Percentiles rank a stretch among this genome's conserved stretches.
Conservation (phyloP, 176 grass and related monocot genomes). For the Ananas comosus region DNA sequence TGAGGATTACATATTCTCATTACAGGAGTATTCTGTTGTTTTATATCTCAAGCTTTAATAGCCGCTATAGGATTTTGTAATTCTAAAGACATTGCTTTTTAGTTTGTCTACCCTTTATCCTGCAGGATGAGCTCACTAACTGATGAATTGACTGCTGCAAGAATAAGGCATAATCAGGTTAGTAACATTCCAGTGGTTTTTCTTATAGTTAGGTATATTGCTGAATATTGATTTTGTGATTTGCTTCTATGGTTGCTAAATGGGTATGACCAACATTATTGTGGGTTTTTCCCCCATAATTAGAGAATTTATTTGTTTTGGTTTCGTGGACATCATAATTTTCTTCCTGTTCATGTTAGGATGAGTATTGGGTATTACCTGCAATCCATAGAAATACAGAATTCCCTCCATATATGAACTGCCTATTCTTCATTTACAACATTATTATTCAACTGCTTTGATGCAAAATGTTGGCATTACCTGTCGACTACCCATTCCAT, state of each 20-base stretch:
- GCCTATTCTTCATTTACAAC: too few species aligned
- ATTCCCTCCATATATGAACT: too few species aligned
- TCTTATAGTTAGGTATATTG: background rate
- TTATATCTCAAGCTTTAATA: background rate
- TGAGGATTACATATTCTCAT: too few species aligned
- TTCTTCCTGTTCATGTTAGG: background rate
- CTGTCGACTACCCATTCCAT: background rate
- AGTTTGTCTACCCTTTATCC: background rate
- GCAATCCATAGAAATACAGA: too few species aligned
- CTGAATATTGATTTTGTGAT: background rate
- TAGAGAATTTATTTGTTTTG: background rate
- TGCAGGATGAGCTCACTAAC: conserved; percentile 81
- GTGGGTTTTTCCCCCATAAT: background rate
- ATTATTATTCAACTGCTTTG: too few species aligned
- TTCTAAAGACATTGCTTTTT: background rate
- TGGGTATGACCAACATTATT: background rate
- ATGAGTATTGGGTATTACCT: too few species aligned
- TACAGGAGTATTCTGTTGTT: too few species aligned
- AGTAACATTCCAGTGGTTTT: background rate
- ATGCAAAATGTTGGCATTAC: too few species aligned
- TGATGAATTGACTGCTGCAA: conserved; percentile 81
- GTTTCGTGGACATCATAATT: background rate
- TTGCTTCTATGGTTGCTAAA: too few species aligned
- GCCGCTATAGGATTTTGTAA: too few species aligned
- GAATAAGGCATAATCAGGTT: conserved; percentile 67